These are phyloP conservation scores for Isochrysis galbana DNA, from an alignment of 78 protist genomes.

Conservation along the genomic window DNA sequence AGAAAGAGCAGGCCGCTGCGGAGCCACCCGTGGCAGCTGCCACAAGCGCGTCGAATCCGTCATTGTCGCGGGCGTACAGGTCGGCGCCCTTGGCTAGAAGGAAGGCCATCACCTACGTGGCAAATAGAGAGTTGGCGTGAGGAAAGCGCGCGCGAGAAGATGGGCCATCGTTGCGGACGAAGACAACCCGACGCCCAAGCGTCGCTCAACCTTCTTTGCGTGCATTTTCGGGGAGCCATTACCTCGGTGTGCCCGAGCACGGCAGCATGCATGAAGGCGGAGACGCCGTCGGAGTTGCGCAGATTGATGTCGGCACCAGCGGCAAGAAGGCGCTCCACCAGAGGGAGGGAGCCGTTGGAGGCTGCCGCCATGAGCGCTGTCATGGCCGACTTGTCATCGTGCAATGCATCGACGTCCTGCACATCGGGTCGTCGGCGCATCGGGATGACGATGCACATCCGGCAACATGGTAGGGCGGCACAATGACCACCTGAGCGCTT, in stretches of 20 bases:
- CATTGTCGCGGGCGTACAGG: neutral
- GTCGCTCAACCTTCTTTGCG: too few species aligned
- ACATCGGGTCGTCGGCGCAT: too few species aligned
- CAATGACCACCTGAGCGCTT: too few species aligned
- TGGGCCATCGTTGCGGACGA: too few species aligned
- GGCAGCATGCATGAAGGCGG: neutral
- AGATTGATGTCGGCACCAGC: neutral
- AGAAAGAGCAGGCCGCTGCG: neutral
- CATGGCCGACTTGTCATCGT: conserved; percentile 3
- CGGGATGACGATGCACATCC: too few species aligned
- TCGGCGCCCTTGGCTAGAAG: neutral
- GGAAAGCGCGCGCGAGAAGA: too few species aligned
- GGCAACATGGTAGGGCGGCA: too few species aligned
- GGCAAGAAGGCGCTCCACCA: neutral
- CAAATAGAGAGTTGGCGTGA: too few species aligned
- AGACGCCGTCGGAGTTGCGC: neutral
- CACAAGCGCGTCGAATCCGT: conserved; percentile 5
- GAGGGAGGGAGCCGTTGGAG: neutral
- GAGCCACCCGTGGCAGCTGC: neutral
- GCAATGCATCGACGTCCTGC: neutral
- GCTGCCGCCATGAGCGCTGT: conserved; percentile 9
- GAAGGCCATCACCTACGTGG: too few species aligned
- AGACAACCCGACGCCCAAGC: too few species aligned
- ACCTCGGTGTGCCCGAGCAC: neutral
- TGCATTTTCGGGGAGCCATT: neutral